Evolutionary conservation across 2,329 filamentous ascomycete species (phyloP), one percentile per base, ranked within the genome.

Genomic region (Ascochyta rabiei): DNA sequence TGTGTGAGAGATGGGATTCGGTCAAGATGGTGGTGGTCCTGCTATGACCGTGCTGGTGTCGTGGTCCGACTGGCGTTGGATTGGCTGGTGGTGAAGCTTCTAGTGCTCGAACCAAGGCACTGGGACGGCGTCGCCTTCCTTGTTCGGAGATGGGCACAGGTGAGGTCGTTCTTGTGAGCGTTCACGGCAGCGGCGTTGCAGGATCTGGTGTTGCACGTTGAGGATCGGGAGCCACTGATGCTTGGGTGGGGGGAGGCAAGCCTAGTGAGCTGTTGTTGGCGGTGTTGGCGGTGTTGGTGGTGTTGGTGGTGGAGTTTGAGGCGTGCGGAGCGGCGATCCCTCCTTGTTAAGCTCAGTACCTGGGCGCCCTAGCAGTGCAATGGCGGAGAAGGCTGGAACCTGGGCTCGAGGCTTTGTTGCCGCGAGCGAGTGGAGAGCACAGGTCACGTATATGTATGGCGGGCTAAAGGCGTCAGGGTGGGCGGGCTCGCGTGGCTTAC

Each of bases 341-440:
- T 63, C 76, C 77, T 78, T 79, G 77, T 79, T 79, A 79, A 79
- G 77, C 76, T 78, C 74, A 75, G 73, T 73, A 74, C 70, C 73
- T 75, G 77, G 76, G 66, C 73, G 75, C 71, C 68, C 71, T 70
- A 74, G 69, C 61, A 70, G 66, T 73, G 72, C 72, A 73, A 78
- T 75, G 78, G 78, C 76, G 72, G 70, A 75, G 68, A 65, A 71
- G 73, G 77, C 77, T 77, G 78, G 77, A 74, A 78, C 73, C 71
- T 73, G 69, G 70, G 63, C 68, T 68, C 64, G 67, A 71, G 64
- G 70, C 66, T 72, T 74, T 72, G 63, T 70, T 62, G 62, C 67
- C 64, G 66, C 65, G 69, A 71, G 72, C 68, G 68, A 67, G 71
- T 75, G 73, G 70, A 74, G 73, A 67, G 70, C 62, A 69, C 69